Evolutionary conservation across 768 basidiomycete genomes (phyloP), one percentile per base, ranked within the genome.

Genomic region (Zangia roseola): DNA sequence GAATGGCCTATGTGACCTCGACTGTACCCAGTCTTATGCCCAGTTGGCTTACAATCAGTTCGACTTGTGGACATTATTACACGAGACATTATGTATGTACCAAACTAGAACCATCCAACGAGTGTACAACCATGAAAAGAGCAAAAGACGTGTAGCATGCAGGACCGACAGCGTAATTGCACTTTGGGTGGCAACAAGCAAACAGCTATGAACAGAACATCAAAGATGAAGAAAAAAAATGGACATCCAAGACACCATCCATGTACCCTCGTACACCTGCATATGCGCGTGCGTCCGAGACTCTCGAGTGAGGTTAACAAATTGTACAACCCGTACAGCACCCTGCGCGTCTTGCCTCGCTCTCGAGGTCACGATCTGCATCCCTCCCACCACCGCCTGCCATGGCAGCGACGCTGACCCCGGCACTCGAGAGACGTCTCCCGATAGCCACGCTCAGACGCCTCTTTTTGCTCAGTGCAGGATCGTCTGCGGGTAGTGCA

Each of bases 391-490:
- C 39, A 24, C 30, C 37, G 10, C 50, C 25, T 0, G 24, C 51
- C 31, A 51, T 10, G 5, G 20, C 63, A 9, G 52, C 50, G 2
- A 49, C 56, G 8, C 47, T 50, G 7, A 48, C 38, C 12, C 54
- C 53, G 9, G 50, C 36, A 0, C 53, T 45, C 13, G 58, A 57
- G 26, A 49, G 45, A n/a, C 66, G 58, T 25, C 70, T 56, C 8
- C 62, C 31, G n/a, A 67, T 54, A 10, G 63, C 63, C 13, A 60
- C 49, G 25, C 58, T 61, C 45, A 70, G 54, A 16, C 65, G 55
- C 45, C 71, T 74, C 63, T 82, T 84, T 68, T 88, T 87, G 69
- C 79, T 81, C 33, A 76, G 61, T 4, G 72, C 62, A 13, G 75
- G 75, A 34, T 74, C 78, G 21, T 83, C 77, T 13, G 73, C 65